Evolutionary conservation across 371 early-diverging fungal species (phyloP), one percentile per base, ranked within the genome.

Genomic region (Saksenaea oblongispora): DNA sequence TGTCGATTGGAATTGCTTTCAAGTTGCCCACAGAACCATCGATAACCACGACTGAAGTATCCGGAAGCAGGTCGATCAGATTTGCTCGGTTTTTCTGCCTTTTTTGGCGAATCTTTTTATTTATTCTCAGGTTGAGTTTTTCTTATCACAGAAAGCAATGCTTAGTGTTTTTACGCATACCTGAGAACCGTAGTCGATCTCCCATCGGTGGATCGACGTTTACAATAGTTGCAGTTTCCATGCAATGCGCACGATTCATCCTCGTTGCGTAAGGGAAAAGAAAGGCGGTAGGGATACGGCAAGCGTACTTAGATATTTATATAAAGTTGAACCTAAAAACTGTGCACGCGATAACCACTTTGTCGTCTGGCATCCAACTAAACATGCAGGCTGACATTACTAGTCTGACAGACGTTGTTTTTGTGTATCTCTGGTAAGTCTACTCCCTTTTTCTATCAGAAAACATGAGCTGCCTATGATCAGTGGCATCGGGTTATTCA

Each of bases 1-100:
- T 63, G 63, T 24, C 68, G 63, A 35, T 67, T 67, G 14, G 56
- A 54, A n/a, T 59, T 47, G 22, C 51, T 47, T 47, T 47, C 22
- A 8, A 47, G 51, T 22, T 47, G 51, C 8, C 11, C 18, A 18
- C 51, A 18, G 17, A 47, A 8, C 51, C 51, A 47, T 8, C 18
- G 10, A 5, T 10, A 18, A 10, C 10, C 4, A 8, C 51, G 51
- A 47, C 22, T 17, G 51, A 47, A 47, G 22, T 22, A 22, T 10
- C 22, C 22, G 10, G 51, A 11, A 18, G 51, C 51, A n/a, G 51
- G 51, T 17, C 18, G 51, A 47, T 47, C 51, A 22, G 22, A 3
- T 47, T 1, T 22, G 5, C 24, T 18, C 22, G 51, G 22, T 22
- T 47, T 47, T 47, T n/a, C 51, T n/a, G 51, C 51, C 22, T 47